Conservation (phyloP, 345 rosid species). For the Linum lewisii region DNA sequence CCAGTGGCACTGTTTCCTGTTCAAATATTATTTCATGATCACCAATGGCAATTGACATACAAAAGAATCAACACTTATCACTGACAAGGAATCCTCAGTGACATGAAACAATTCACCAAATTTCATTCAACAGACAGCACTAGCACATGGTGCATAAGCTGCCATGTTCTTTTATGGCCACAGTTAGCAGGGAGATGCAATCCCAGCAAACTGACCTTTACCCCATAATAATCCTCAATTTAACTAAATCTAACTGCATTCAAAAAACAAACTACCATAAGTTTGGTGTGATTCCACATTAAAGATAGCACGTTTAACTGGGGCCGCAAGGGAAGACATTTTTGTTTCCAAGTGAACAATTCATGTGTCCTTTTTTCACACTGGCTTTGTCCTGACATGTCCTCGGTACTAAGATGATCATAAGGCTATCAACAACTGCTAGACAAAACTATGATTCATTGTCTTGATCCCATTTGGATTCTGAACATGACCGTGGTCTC, state of each 20-base stretch:
- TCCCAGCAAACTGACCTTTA: not conserved
- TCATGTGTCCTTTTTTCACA: no score
- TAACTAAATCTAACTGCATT: not conserved
- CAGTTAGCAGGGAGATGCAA: not conserved
- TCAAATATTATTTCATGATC: slow-evolving; percentile 13
- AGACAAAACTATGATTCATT: not conserved
- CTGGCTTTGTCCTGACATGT: no score
- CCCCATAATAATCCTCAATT: not conserved
- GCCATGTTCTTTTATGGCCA: not conserved
- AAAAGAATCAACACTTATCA: not conserved
- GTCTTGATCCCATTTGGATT: not conserved
- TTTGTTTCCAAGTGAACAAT: no score
- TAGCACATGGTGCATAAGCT: not conserved
- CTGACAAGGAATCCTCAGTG: not conserved
- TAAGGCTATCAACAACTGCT: not conserved
- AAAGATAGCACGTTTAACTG: no score
- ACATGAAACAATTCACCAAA: slow-evolving; percentile 2
- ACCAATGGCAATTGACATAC: not conserved
- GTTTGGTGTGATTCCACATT: not conserved
- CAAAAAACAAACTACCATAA: not conserved
- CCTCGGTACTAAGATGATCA: not conserved
- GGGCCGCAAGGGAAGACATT: no score
- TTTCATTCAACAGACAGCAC: not conserved
- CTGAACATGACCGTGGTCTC: not conserved
- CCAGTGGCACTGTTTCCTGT: slow-evolving; percentile 61